Conservation (phyloP, 257 asterid species). For the Rubia yunnanensis region DNA sequence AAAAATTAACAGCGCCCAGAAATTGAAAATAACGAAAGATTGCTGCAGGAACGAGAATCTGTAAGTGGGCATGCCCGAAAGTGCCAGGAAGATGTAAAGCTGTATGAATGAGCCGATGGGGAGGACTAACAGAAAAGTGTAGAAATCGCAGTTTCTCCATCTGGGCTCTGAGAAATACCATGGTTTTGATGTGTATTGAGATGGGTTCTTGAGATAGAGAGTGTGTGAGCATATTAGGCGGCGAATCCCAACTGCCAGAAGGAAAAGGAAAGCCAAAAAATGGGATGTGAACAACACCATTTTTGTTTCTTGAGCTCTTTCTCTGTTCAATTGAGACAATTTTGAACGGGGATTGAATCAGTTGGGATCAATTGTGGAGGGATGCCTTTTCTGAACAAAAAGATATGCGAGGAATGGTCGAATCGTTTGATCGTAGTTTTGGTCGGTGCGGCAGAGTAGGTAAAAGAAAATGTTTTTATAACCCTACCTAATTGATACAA, state of each 20-base stretch:
- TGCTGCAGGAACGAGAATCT: conserved; percentile 65
- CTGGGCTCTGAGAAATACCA: conserved; percentile 73
- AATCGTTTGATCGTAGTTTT: conserved; percentile 4
- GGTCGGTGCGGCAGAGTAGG: conserved; percentile 5
- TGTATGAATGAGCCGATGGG: conserved; percentile 59
- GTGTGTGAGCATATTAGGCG: conserved; percentile 50
- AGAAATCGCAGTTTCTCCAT: conserved; percentile 69
- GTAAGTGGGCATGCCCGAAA: conserved; percentile 46
- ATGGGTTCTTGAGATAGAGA: conserved; percentile 59
- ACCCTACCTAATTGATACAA: too few relatives aligned
- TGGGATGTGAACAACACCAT: conserved; percentile 74
- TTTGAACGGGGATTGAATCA: not conserved
- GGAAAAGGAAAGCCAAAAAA: conserved; percentile 60
- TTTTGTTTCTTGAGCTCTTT: not conserved
- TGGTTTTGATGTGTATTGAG: conserved; percentile 48
- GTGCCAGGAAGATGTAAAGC: conserved; percentile 41
- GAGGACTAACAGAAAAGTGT: conserved; percentile 45
- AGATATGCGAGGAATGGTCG: not conserved
- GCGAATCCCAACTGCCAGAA: conserved; percentile 55
- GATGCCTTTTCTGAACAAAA: not conserved
- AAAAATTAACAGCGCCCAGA: conserved; percentile 56
- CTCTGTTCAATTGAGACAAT: not conserved
- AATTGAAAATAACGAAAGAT: conserved; percentile 45
- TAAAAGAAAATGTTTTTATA: too few relatives aligned
- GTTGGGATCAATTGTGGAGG: not conserved